phyloP scores from a whole-genome alignment of 1,284 basidiomycete genomes.

The Austropuccinia psidii region DNA sequence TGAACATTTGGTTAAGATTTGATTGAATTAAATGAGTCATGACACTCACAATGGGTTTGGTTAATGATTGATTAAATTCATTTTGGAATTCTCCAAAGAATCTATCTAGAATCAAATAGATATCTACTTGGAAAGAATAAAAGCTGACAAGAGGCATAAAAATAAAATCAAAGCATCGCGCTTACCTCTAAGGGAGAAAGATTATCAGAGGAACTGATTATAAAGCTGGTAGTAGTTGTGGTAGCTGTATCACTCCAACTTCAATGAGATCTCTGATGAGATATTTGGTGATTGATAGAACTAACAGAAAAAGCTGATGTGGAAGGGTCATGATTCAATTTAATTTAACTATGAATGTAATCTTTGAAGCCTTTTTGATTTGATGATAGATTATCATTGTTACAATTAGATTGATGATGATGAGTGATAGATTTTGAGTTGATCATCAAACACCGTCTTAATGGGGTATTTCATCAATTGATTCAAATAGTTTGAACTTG shows the following conservation, averaged over 20 bases:
- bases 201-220: neutral
- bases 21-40: too few species aligned
- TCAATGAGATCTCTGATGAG: constrained; percentile 4
- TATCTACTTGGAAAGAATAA: constrained; percentile 17
- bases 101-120: constrained; percentile 37
- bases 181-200: constrained; percentile 29
- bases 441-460: constrained; percentile 1
- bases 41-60: constrained; percentile 36
- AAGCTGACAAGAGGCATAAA: neutral
- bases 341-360: neutral
- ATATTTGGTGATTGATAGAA: neutral
- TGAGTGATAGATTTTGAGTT: neutral
- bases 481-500: neutral
- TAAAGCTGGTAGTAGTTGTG: neutral
- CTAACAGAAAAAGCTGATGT: neutral
- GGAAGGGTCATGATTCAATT: neutral
- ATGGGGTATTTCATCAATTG: neutral
- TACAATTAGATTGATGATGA: neutral
- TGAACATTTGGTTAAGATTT: too few species aligned
- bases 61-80: constrained; percentile 34
- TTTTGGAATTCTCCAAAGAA: constrained; percentile 38
- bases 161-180: neutral
- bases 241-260: constrained; percentile 15
- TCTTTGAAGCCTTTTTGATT: constrained; percentile 9
- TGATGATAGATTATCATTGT: neutral